A percentile compares a stretch with the other conserved stretches of the same genome.
phyloP scores from a whole-genome alignment of 768 basidiomycete species.

The Lactifluus piperatus region DNA sequence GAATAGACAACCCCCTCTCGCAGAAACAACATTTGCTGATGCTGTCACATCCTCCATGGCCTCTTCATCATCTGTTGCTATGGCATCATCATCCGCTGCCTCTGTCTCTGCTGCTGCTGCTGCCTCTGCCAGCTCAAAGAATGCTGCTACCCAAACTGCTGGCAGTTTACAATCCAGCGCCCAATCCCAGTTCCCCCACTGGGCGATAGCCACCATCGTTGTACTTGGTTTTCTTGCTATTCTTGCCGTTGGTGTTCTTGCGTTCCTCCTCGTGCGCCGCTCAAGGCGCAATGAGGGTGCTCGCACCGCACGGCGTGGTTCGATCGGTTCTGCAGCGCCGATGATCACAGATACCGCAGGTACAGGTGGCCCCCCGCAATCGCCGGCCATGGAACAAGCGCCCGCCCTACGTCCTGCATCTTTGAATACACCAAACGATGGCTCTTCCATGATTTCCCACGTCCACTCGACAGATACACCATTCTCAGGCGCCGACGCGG shows the following conservation, averaged over 20 bases:
- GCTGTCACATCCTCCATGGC: slow-evolving; percentile 50
- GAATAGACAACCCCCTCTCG: slow-evolving; percentile 8
- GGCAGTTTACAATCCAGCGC: slow-evolving; percentile 37
- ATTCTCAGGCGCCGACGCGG: slow-evolving; percentile 79
- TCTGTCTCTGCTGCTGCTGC: slow-evolving; percentile 23
- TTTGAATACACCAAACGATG: slow-evolving; percentile 39
- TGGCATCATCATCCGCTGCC: slow-evolving; percentile 28
- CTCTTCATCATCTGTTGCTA: slow-evolving; percentile 32
- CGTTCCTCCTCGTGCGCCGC: slow-evolving; percentile 66
- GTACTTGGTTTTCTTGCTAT: slow-evolving; percentile 82
- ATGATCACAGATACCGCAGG: slow-evolving; percentile 71
- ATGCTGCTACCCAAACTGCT: slow-evolving; percentile 10
- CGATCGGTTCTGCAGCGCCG: slow-evolving; percentile 72
- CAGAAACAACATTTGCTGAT: slow-evolving; percentile 73
- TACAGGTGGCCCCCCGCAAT: slow-evolving; percentile 37
- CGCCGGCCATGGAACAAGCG: slow-evolving; percentile 37
- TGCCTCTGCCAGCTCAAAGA: slow-evolving; percentile 15
- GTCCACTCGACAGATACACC: slow-evolving; percentile 54
- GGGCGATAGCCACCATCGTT: slow-evolving; percentile 89
- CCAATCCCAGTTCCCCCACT: slow-evolving; percentile 57
- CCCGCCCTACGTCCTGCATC: slow-evolving; percentile 28
- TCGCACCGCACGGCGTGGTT: slow-evolving; percentile 50
- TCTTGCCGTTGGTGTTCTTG: slow-evolving; percentile 53
- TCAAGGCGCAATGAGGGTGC: slow-evolving; percentile 41
- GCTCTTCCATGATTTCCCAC: slow-evolving; percentile 62